phyloP scores from a whole-genome alignment of 345 rosid species.

The Acer negundo region DNA sequence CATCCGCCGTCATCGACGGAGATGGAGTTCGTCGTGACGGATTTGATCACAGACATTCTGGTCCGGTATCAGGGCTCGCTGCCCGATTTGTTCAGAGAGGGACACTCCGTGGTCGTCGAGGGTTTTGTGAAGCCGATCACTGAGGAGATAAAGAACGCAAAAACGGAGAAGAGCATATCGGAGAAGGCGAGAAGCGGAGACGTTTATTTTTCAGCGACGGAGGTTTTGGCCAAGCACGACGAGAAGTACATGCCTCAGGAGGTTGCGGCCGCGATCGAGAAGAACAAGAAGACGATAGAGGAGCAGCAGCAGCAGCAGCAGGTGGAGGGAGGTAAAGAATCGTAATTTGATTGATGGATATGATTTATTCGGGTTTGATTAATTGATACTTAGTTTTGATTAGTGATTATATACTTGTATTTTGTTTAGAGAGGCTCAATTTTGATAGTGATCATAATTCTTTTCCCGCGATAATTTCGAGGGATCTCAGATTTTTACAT shows the following conservation, averaged over 20 bases:
- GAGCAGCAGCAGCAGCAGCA: slow-evolving; percentile 20
- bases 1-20: slow-evolving; percentile 71
- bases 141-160: slow-evolving; percentile 60
- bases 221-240: slow-evolving; percentile 96
- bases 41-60: slow-evolving; percentile 78
- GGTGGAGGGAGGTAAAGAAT: slow-evolving; percentile 28
- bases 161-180: slow-evolving; percentile 45
- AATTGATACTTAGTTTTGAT: not conserved
- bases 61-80: slow-evolving; percentile 79
- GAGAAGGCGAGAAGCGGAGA: slow-evolving; percentile 69
- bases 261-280: slow-evolving; percentile 95
- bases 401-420: not conserved
- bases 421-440: slow-evolving; percentile 5
- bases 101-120: slow-evolving; percentile 93
- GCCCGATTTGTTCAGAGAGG: slow-evolving; percentile 91
- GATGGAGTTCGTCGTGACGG: slow-evolving; percentile 90
- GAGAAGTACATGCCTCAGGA: slow-evolving; percentile 98
- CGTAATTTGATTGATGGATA: slow-evolving; percentile 28
- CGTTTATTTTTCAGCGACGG: slow-evolving; percentile 73
- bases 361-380: not conserved
- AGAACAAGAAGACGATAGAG: slow-evolving; percentile 78
- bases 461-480: slow-evolving; percentile 15
- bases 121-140: slow-evolving; percentile 81
- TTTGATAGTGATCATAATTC: slow-evolving; percentile 2
- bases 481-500: slow-evolving; percentile 6